Evolutionary conservation across 345 rosid species (phyloP).

Genomic region (Ceriops decandra): DNA sequence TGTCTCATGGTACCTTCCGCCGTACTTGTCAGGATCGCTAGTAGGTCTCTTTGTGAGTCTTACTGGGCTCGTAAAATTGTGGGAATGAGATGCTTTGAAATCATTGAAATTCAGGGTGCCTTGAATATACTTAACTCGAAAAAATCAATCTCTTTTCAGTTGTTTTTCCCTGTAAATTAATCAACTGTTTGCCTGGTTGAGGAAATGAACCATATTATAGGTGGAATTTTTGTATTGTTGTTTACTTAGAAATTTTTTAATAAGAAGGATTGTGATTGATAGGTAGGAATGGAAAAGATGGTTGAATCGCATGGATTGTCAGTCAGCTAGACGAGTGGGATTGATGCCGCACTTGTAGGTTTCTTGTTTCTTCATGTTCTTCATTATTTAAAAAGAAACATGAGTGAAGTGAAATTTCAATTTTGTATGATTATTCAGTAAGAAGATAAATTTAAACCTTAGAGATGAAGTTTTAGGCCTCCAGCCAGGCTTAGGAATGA

Average conservation of each 20-base stretch:
- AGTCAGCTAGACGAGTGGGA: constrained; percentile 67
- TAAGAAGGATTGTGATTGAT: constrained; percentile 63
- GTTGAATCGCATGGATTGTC: constrained; percentile 76
- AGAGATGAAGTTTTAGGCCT: not conserved
- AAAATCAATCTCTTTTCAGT: not conserved
- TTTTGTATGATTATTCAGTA: constrained; percentile 2
- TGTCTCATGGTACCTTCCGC: constrained; percentile 96
- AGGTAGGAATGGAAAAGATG: constrained; percentile 85
- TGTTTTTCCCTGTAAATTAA: not conserved
- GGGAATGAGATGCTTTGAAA: constrained; percentile 9
- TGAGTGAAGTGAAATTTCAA: not conserved
- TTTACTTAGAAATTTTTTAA: constrained; percentile 28
- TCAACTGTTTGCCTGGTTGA: not conserved
- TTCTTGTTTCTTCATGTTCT: constrained; percentile 32
- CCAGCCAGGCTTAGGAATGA: not conserved
- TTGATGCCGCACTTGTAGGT: constrained; percentile 70
- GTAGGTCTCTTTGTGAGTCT: constrained; percentile 81
- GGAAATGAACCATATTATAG: constrained; percentile 2
- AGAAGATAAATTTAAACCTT: constrained; percentile 8
- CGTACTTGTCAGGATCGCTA: constrained; percentile 99
- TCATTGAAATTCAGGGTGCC: constrained; percentile 18
- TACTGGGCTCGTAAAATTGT: constrained; percentile 36
- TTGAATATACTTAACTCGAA: constrained; percentile 20
- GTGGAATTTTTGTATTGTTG: constrained; percentile 12
- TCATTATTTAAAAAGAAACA: constrained; percentile 9